These are phyloP conservation scores for Saprolegnia diclina DNA, from an alignment of 352 stramenopile species.

Conservation along the genomic window DNA sequence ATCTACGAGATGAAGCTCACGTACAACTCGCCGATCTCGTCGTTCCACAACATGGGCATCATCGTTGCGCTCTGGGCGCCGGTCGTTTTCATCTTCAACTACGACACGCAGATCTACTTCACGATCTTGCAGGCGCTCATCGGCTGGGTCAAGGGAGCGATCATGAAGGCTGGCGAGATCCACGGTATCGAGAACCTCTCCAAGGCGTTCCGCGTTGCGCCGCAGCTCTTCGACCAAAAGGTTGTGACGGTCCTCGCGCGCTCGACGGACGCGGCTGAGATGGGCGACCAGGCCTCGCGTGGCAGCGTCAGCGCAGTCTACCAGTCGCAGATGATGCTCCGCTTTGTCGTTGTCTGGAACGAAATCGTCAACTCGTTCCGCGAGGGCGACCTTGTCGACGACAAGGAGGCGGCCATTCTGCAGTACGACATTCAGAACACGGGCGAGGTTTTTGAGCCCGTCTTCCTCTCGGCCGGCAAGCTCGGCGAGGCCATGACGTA, in stretches of 20 bases:
- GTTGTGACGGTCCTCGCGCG: conserved; percentile 57
- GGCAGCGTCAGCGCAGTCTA: conserved; percentile 49
- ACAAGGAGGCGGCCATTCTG: conserved; percentile 71
- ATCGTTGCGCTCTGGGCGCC: conserved; percentile 62
- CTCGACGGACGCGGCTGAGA: conserved; percentile 42
- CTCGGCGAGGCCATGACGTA: conserved; percentile 67
- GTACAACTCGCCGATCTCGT: conserved; percentile 62
- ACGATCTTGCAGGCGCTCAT: conserved; percentile 67
- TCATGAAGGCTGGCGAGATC: conserved; percentile 75
- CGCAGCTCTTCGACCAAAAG: conserved; percentile 75
- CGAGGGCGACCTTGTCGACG: conserved; percentile 61
- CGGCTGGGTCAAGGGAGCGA: conserved; percentile 51
- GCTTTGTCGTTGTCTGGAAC: conserved; percentile 78
- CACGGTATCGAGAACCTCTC: conserved; percentile 63
- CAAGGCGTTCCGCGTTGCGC: conserved; percentile 67
- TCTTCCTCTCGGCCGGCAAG: conserved; percentile 81
- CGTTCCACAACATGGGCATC: conserved; percentile 67
- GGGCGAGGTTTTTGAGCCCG: conserved; percentile 78
- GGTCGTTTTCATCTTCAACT: conserved; percentile 70
- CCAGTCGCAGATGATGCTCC: conserved; percentile 76
- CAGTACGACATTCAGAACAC: conserved; percentile 83
- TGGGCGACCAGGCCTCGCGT: conserved; percentile 39
- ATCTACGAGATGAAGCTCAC: conserved; percentile 67
- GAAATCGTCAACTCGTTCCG: conserved; percentile 80
- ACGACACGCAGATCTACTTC: conserved; percentile 78